Base-by-base conservation (phyloP, 2,329 filamentous ascomycete genomes). In the Arthroderma uncinatum region DNA sequence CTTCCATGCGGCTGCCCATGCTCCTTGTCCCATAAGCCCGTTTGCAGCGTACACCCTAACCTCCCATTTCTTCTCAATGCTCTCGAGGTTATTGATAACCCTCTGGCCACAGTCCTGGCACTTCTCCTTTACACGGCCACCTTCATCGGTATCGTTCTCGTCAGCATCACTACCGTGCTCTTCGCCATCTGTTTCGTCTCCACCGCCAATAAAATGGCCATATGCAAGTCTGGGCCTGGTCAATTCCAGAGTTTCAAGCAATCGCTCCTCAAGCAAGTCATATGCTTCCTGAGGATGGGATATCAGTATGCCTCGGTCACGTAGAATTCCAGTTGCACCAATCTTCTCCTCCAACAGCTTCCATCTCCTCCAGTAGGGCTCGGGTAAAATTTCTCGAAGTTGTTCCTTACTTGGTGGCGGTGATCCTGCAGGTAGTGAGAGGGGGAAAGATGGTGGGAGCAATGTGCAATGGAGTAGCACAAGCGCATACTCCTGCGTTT, bases 11-110 rank as follows among this genome's bases (percentile, higher is more conserved):
- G 91, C 91, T 3, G 82, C 82, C 93, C 93, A 98, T 0, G 93
- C 92, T 0, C 89, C 89, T 4, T 89, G 85, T 58, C 84, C 82
- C 89, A 98, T 95, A 52, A 97, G 75, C 0, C 93, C 93, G 70
- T 97, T 98, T 55, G 90, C 92, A 0, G 93, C 93, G 66, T 92
- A 98, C 0, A 97, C 85, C 67, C 90, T 93, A 69, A 97, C 77
- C 70, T 71, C 77, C 74, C 68, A 85, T 73, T 73, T 82, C 69
- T 62, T 79, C 68, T 70, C 79, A 65, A 53, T 76, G 68, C 66
- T 75, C 60, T 67, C 58, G 7, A 53, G 44, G 66, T 77, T 57
- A 65, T 75, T 56, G 61, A 70, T 74, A 65, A 83, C 30, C 67
- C 76, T 59, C 64, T 75, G 60, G 62, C 78, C 64, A 61, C 79